Evolutionary conservation across 331 rosid genomes (phyloP).

Genomic region (Pyrus hybrid): DNA sequence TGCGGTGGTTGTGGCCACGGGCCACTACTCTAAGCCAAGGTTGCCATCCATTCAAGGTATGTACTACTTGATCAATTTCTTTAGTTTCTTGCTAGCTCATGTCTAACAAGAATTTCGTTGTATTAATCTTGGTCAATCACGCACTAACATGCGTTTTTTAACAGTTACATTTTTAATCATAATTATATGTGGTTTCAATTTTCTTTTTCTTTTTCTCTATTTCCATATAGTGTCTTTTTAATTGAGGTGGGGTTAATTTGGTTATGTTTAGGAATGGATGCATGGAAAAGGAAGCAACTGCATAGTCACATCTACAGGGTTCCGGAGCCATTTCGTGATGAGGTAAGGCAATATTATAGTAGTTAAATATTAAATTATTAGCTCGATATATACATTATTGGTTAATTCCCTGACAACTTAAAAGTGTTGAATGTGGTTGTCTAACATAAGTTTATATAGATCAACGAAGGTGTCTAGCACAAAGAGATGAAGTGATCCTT

Average conservation of each 20-base stretch:
- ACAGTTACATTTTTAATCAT: not conserved
- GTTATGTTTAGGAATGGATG: conserved; percentile 54
- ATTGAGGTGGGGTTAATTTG: not conserved
- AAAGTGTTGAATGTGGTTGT: no score
- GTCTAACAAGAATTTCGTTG: not conserved
- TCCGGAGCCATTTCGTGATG: conserved; percentile 51
- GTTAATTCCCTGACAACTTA: no score
- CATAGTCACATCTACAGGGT: conserved; percentile 79
- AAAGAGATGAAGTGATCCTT: not conserved
- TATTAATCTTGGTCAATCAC: not conserved
- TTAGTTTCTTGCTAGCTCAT: not conserved
- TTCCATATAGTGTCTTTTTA: not conserved
- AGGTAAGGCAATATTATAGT: conserved; percentile 8
- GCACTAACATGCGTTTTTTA: no score
- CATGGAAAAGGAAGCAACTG: conserved; percentile 81
- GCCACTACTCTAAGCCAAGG: conserved; percentile 82
- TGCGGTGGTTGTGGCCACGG: conserved; percentile 88
- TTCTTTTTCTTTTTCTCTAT: not conserved
- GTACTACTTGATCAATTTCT: not conserved
- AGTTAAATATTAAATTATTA: not conserved
- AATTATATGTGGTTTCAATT: no score
- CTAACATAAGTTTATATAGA: not conserved
- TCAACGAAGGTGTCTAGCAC: not conserved
- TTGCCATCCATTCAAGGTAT: conserved; percentile 70
- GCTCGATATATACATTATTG: no score